Conservation (phyloP, 116 monocot species). For the Iris pallida region DNA sequence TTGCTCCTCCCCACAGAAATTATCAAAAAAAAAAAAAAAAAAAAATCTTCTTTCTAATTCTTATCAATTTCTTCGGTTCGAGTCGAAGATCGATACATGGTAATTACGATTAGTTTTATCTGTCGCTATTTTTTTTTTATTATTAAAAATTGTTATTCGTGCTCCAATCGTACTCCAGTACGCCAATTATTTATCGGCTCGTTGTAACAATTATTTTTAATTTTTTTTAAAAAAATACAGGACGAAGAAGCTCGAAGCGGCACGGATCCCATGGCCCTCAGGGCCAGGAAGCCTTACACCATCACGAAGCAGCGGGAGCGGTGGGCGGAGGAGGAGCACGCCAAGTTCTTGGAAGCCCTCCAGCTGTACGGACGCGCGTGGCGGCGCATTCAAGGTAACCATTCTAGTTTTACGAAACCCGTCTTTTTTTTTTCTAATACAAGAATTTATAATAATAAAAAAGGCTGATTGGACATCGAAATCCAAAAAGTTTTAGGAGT, state of each 20-base stretch:
- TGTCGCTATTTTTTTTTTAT: too few species aligned
- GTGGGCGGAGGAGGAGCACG: conserved; percentile 93
- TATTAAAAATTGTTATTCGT: neutral
- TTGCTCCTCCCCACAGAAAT: neutral
- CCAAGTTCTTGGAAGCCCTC: conserved; percentile 79
- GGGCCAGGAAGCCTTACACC: conserved; percentile 83
- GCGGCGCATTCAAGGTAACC: conserved; percentile 96
- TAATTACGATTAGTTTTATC: too few species aligned
- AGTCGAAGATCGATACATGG: neutral
- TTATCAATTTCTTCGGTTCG: neutral
- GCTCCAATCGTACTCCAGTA: neutral
- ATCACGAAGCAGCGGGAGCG: conserved; percentile 85
- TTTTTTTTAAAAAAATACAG: neutral
- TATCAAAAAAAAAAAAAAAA: too few species aligned
- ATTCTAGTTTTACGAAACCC: too few species aligned
- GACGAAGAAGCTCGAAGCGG: neutral
- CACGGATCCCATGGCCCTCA: neutral
- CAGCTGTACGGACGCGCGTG: conserved; percentile 87
- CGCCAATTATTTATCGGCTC: neutral
- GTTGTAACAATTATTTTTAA: neutral
- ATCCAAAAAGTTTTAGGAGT: too few species aligned
- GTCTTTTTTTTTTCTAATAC: too few species aligned
- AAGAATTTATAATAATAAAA: too few species aligned
- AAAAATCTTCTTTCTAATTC: neutral
- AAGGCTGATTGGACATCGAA: too few species aligned